Base-by-base conservation (phyloP, 1,284 basidiomycete species). In the Leccinum fuscescens region DNA sequence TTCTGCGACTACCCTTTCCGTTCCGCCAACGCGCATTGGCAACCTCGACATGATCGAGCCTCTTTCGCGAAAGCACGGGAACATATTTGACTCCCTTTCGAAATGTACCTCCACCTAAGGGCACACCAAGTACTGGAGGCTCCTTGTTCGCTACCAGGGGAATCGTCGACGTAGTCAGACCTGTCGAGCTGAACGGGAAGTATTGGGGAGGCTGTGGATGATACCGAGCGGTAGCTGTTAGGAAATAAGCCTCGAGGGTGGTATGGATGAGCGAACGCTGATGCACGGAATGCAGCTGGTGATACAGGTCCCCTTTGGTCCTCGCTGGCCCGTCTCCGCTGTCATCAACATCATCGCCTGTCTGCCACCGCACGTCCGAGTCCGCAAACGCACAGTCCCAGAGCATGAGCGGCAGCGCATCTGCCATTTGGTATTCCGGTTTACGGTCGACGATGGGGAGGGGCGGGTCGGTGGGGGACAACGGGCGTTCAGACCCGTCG, bases 371-470 rank as follows among this genome's bases (percentile, higher is more conserved):
- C 1, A 93, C 78, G 48, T 88, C 86, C 12, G 77, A 77, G 6
- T 83, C 82, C 12, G 81, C 77, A 74, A 94, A 99, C 0, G 82
- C 88, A 70, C 94, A 96, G 52, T 94, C 90, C 90, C 95, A 98
- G 3, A 99, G 84, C 71, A 98, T 86, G 29, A 99, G 82, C 0
- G 97, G 96, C 0, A 97, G 80, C 1, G 87, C 91, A 62, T 94
- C 89, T 4, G 94, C 94, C 90, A 98, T 98, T 67, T 91, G 88
- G 73, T 98, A 99, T 59, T 86, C 86, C 0, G 96, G 97, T 74
- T 96, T 96, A 44, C 22, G 22, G 22, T 22, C 83, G 74, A 22
- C 22, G 20, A 20, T 20, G 20, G 20, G 20, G 12, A 83, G 78
- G 11, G 68, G 63, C 14, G 70, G 64, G 44, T 81, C 79, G 2